These are phyloP conservation scores for Glycine latifolia DNA, from an alignment of 306 rosid species.

Conservation along the genomic window DNA sequence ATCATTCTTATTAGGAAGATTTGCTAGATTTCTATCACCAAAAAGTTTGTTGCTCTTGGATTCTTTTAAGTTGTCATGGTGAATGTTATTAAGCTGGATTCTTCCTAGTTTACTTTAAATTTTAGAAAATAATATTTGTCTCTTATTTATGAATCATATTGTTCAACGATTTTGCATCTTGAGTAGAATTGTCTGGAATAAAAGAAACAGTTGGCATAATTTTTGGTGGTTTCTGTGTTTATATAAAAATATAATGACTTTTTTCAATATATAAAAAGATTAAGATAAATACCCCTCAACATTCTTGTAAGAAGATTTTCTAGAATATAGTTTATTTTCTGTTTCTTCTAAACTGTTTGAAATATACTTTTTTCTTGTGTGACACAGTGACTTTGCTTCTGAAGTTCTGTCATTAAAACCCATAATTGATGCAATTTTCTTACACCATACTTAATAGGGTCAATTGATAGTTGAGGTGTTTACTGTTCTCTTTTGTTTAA, in stretches of 20 bases:
- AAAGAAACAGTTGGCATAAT: neutral
- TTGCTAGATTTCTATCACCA: slow-evolving; percentile 28
- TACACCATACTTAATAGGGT: slow-evolving; percentile 35
- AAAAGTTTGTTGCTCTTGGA: slow-evolving; percentile 40
- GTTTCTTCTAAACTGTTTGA: neutral
- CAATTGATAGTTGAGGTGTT: slow-evolving; percentile 39
- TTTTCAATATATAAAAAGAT: neutral
- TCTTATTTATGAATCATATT: slow-evolving; percentile 13
- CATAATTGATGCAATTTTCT: slow-evolving; percentile 19
- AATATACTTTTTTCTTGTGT: neutral
- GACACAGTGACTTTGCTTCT: slow-evolving; percentile 1
- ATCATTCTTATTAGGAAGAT: slow-evolving; percentile 41
- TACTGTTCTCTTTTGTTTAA: slow-evolving; percentile 61
- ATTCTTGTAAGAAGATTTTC: slow-evolving; percentile 14
- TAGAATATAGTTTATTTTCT: neutral
- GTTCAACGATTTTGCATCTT: slow-evolving; percentile 18
- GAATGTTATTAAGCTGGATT: slow-evolving; percentile 42
- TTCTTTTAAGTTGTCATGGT: slow-evolving; percentile 38
- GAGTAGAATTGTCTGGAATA: slow-evolving; percentile 2
- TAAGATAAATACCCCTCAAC: neutral
- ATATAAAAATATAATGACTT: neutral
- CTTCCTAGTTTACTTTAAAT: slow-evolving; percentile 5
- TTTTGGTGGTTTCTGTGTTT: neutral
- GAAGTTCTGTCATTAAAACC: slow-evolving; percentile 1
- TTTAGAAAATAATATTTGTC: slow-evolving; percentile 24